phyloP scores from a whole-genome alignment of 1,139 yeast genomes.

The Saccharomyces pastorianus region DNA sequence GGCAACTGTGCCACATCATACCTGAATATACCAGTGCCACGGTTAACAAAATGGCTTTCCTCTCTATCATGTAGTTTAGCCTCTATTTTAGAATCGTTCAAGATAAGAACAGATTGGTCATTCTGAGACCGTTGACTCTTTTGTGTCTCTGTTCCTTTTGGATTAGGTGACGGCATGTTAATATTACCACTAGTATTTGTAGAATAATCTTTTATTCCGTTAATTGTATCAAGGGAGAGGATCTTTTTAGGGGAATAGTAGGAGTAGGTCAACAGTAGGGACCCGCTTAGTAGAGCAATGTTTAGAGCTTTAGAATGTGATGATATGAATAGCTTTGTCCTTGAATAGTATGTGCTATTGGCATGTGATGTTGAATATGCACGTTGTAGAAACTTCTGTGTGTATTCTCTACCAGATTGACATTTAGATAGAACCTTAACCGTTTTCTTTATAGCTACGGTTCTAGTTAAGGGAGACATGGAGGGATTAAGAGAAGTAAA shows the following conservation, averaged over 20 bases:
- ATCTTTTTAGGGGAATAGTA: slow-evolving; percentile 14
- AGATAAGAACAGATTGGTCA: slow-evolving; percentile 23
- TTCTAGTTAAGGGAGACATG: slow-evolving; percentile 12
- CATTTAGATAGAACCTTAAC: slow-evolving; percentile 13
- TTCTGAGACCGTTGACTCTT: not conserved
- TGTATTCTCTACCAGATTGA: not conserved
- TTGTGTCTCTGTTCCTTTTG: not conserved
- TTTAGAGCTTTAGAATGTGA: slow-evolving; percentile 11
- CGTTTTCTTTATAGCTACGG: slow-evolving; percentile 10
- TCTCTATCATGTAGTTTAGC: slow-evolving; percentile 62
- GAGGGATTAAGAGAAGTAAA: not conserved
- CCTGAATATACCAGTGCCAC: slow-evolving; percentile 87
- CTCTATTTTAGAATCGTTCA: slow-evolving; percentile 71
- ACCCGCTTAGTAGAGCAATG: slow-evolving; percentile 17
- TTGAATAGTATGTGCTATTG: not conserved
- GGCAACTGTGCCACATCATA: slow-evolving; percentile 88
- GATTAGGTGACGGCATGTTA: not conserved
- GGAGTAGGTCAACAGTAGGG: slow-evolving; percentile 17
- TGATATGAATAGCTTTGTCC: slow-evolving; percentile 5
- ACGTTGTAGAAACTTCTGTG: not conserved
- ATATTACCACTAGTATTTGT: not conserved
- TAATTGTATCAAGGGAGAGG: slow-evolving; percentile 16
- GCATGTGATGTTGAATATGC: not conserved
- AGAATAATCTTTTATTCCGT: slow-evolving; percentile 19
- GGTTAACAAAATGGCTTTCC: slow-evolving; percentile 69